A percentile compares a stretch with the other conserved stretches of the same genome.
These are phyloP conservation scores for Triadica sebifera DNA, from an alignment of 345 rosid species.

Conservation along the genomic window DNA sequence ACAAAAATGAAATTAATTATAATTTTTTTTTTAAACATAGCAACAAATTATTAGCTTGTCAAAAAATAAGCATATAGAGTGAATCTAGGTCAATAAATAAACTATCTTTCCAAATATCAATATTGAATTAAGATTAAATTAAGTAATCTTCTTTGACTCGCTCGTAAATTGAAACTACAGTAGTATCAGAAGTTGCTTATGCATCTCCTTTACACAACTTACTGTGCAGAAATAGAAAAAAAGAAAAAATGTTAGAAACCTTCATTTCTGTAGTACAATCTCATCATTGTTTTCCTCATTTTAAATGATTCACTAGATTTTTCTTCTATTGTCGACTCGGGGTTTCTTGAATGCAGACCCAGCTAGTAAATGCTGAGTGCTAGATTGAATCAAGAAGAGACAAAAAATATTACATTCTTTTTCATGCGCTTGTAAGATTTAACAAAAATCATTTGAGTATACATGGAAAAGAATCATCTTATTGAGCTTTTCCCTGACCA, in stretches of 20 bases:
- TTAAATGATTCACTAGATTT: conserved; percentile 44
- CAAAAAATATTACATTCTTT: neutral
- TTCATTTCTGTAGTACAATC: no score
- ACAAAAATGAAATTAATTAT: no score
- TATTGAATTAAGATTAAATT: no score
- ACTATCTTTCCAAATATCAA: no score
- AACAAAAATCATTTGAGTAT: neutral
- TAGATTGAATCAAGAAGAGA: conserved; percentile 56
- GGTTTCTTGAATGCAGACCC: conserved; percentile 58
- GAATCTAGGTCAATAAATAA: no score
- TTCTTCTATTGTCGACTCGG: conserved; percentile 62
- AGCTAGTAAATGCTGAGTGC: conserved; percentile 38
- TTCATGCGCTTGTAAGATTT: neutral
- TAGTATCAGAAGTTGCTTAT: neutral
- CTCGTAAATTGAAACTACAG: neutral
- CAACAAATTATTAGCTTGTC: no score
- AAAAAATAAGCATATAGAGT: no score
- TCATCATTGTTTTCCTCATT: neutral
- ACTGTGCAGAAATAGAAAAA: neutral
- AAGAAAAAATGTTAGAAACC: no score
- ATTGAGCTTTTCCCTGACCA: conserved; percentile 75
- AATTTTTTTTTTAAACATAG: no score
- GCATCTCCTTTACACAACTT: neutral
- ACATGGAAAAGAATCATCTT: conserved; percentile 45
- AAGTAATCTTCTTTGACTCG: no score